phyloP scores from a whole-genome alignment of 805 yeast genomes.

The Wickerhamomyces bisporus region DNA sequence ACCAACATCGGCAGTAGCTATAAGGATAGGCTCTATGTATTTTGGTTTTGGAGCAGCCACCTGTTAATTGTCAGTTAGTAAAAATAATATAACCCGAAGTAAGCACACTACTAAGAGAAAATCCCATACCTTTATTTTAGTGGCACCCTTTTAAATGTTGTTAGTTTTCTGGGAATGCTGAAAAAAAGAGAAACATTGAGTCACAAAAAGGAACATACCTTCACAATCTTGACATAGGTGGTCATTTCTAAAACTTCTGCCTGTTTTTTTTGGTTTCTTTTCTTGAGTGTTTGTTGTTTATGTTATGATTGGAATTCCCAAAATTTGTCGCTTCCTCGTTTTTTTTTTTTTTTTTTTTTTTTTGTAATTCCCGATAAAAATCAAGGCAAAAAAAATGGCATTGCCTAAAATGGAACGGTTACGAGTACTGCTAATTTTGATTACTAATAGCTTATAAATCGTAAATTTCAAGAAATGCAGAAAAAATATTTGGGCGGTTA shows the following conservation, averaged over 20 bases:
- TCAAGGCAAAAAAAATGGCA: background rate
- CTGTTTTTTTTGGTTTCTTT: background rate
- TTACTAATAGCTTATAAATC: too few species aligned
- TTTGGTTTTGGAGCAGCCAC: constrained; percentile 98
- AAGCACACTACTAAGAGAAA: background rate
- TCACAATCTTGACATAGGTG: constrained; percentile 69
- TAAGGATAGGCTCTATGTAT: constrained; percentile 87
- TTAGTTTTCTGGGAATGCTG: constrained; percentile 7
- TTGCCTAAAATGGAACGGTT: background rate
- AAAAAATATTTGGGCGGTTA: too few species aligned
- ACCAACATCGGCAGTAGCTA: constrained; percentile 31
- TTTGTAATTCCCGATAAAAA: background rate
- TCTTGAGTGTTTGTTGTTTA: background rate
- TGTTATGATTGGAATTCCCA: background rate
- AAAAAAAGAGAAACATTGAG: background rate
- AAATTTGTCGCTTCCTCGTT: background rate
- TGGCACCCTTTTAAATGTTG: constrained; percentile 45
- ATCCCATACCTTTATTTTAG: constrained; percentile 48
- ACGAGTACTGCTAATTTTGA: background rate
- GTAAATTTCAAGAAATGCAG: too few species aligned
- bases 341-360: background rate
- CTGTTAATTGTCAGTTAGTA: constrained; percentile 25
- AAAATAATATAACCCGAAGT: background rate
- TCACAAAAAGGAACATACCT: constrained; percentile 31
- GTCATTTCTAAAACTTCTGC: constrained; percentile 37